phyloP scores from a whole-genome alignment of 352 stramenopile genomes.

The Globisporangium uncinulatum region DNA sequence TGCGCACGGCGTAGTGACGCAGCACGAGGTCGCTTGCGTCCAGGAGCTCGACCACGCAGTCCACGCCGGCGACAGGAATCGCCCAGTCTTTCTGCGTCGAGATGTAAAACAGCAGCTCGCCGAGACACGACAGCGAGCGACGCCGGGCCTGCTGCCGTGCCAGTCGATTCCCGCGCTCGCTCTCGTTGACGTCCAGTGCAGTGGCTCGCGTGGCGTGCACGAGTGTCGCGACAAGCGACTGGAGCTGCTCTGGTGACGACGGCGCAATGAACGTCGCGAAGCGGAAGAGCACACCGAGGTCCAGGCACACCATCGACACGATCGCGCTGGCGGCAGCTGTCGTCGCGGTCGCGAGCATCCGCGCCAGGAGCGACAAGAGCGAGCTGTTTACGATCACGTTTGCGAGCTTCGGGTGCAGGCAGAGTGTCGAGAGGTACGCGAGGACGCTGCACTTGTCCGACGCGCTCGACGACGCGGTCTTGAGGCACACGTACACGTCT shows the following conservation, averaged over 20 bases:
- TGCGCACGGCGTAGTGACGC: conserved; percentile 51
- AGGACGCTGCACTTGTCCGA: conserved; percentile 44
- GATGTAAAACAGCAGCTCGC: conserved; percentile 73
- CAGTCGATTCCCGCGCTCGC: not conserved
- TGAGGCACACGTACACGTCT: conserved; percentile 68
- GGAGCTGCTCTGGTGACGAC: conserved; percentile 51
- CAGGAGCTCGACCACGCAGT: conserved; percentile 30
- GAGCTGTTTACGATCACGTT: conserved; percentile 85
- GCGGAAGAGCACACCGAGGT: conserved; percentile 62
- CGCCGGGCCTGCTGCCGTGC: conserved; percentile 4
- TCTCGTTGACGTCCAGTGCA: not conserved
- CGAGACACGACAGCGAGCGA: conserved; percentile 41
- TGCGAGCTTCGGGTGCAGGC: conserved; percentile 43
- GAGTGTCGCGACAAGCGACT: conserved; percentile 36
- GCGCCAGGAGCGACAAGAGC: conserved; percentile 55
- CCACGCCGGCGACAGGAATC: conserved; percentile 24
- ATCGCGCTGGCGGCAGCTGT: conserved; percentile 8
- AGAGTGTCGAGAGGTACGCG: conserved; percentile 55
- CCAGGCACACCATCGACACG: conserved; percentile 40
- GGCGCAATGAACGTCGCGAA: conserved; percentile 66
- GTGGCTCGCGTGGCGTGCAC: conserved; percentile 13
- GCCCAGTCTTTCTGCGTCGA: conserved; percentile 47
- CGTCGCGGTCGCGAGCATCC: conserved; percentile 25
- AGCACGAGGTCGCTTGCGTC: conserved; percentile 31
- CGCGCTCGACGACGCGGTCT: conserved; percentile 17